Conservation (phyloP, 345 rosid species). For the Hirschfeldia incana region DNA sequence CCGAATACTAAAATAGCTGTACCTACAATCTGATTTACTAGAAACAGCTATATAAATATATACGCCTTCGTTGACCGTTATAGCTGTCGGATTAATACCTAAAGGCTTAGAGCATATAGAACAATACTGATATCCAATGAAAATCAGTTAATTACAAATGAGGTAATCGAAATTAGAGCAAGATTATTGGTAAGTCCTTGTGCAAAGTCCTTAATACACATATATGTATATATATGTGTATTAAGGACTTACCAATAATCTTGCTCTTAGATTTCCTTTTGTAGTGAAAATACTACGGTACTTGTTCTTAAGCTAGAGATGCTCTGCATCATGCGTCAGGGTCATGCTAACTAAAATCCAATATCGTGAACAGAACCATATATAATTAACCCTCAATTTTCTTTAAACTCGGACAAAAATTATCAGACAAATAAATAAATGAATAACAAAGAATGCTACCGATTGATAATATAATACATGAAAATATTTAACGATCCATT, state of each 20-base stretch:
- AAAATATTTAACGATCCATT: slow-evolving; percentile 2
- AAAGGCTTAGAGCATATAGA: neutral
- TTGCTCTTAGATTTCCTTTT: neutral
- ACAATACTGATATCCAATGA: neutral
- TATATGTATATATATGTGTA: no score
- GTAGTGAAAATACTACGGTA: neutral
- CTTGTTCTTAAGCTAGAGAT: neutral
- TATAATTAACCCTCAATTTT: slow-evolving; percentile 20
- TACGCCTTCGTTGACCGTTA: neutral
- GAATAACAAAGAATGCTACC: neutral
- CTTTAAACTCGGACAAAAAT: slow-evolving; percentile 24
- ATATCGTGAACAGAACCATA: slow-evolving; percentile 14
- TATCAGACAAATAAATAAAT: neutral
- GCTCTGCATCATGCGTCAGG: neutral
- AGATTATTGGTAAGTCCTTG: no score
- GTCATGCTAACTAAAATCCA: neutral
- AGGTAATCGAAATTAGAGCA: neutral
- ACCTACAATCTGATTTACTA: neutral
- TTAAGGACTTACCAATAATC: no score
- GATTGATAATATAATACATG: neutral
- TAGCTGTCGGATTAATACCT: neutral
- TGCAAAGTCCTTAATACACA: no score
- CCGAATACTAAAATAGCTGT: neutral
- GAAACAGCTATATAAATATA: neutral
- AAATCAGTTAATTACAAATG: neutral